phyloP scores from a whole-genome alignment of 257 asterid genomes.

The Cynanchum wilfordii region DNA sequence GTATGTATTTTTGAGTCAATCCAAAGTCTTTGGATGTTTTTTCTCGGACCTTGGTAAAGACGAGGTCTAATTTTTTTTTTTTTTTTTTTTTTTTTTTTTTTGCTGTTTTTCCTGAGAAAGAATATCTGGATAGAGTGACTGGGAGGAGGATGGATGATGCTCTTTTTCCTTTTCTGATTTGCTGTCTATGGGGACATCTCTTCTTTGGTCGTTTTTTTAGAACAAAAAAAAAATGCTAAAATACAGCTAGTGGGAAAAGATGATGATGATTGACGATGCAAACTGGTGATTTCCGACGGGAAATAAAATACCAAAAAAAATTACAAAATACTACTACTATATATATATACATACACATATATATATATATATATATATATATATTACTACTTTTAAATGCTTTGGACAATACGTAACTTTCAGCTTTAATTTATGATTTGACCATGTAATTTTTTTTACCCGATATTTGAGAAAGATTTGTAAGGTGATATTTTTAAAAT shows the following conservation, averaged over 20 bases:
- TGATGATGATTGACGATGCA: not conserved
- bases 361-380: too few relatives aligned
- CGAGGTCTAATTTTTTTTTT: not conserved
- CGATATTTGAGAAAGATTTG: too few relatives aligned
- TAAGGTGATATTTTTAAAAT: too few relatives aligned
- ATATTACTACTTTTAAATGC: too few relatives aligned
- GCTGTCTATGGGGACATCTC: not conserved
- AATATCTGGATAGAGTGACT: not conserved
- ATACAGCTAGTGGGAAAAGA: not conserved
- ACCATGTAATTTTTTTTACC: too few relatives aligned
- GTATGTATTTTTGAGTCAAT: not conserved
- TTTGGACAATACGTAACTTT: too few relatives aligned
- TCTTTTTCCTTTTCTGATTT: not conserved
- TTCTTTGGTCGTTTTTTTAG: not conserved
- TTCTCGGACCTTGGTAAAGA: not conserved
- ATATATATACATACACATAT: too few relatives aligned
- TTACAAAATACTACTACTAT: too few relatives aligned
- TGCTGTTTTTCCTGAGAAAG: not conserved
- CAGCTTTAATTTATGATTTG: too few relatives aligned
- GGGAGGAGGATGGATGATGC: not conserved
- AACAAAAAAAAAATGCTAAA: not conserved
- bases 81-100: not conserved
- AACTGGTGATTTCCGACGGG: not conserved
- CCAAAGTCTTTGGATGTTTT: not conserved
- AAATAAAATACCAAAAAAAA: too few relatives aligned